These are phyloP conservation scores for Gautieria morchelliformis DNA, from an alignment of 768 basidiomycete genomes.

Conservation along the genomic window DNA sequence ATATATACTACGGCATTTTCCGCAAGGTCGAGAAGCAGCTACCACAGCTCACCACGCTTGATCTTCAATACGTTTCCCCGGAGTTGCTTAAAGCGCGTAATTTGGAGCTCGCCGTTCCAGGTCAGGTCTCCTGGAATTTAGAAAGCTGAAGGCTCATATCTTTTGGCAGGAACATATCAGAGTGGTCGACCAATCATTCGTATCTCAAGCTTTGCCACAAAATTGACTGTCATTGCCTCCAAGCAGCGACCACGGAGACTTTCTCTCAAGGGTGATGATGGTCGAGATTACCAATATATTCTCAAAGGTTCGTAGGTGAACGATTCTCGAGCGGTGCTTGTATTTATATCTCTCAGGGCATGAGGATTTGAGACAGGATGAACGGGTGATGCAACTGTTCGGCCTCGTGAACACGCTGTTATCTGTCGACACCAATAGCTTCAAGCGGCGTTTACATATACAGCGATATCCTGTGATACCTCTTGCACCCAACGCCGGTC, in stretches of 20 bases:
- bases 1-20: conserved; percentile 95
- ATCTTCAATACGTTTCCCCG: conserved; percentile 96
- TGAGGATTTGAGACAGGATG: conserved; percentile 97
- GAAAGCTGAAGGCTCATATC: background rate
- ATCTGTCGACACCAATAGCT: conserved; percentile 86
- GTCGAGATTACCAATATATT: conserved; percentile 82
- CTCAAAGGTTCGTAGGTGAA: conserved; percentile 61
- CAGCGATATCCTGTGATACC: conserved; percentile 91
- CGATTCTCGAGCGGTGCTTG: background rate
- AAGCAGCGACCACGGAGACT: conserved; percentile 93
- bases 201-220: conserved; percentile 79
- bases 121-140: conserved; percentile 20
- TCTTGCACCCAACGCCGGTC: conserved; percentile 88
- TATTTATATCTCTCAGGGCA: conserved; percentile 48
- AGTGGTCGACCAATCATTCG: conserved; percentile 74
- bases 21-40: conserved; percentile 93
- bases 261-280: conserved; percentile 82
- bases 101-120: conserved; percentile 93
- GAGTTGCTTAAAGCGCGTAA: conserved; percentile 79
- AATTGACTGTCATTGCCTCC: conserved; percentile 87
- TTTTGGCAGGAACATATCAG: conserved; percentile 72
- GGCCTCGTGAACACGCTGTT: conserved; percentile 93
- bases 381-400: conserved; percentile 98
- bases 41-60: conserved; percentile 78
- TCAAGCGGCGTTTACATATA: conserved; percentile 92